Evolutionary conservation across 176 grass and related monocot species (phyloP), one percentile per base, ranked within the genome.

Genomic region (Carex parvula): DNA sequence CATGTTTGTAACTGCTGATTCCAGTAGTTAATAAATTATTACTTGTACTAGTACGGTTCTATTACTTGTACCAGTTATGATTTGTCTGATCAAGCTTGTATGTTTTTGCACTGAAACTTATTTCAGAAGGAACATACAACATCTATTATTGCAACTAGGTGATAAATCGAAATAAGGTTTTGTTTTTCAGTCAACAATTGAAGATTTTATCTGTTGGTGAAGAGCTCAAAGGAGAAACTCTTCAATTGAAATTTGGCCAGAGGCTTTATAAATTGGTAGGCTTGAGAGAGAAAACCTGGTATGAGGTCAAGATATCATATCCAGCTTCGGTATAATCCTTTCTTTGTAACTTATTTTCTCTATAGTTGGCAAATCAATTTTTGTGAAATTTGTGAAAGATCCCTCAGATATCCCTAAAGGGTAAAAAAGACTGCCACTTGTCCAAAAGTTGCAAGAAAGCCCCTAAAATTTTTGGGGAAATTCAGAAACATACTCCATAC

Each of bases 291-390:
- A 87, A 88, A 3, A 75, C 59, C 56, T 95, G 89, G 86, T 99
- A 94, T 84, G 96, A 99, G 90, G 86, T 95, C 89, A 95, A 94
- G 96, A 99, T 99, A 80, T 95, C 96, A 62, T 94, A 99, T 76
- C 96, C 93, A 50, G 88, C 91, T 71, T 94, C 91, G 17, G 96
- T 95, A 94, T 75, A 91, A 83, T 73, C 89, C 35, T 79, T 18
- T 60, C 48, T 14, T 26, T 71, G 7, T 64, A 16, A 53, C 29
- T 22, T 53, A 13, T 60, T 79, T 46, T 24, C 13, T 84, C 71
- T 30, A 30, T 61, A 50, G n/a, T 86, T 8, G 8, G 29, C 1
- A 11, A 61, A 50, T 18, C 35, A n/a, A 35, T 64, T 41, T 64
- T 57, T 83, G 4, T 58, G 16, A 17, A 80, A 46, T 20, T 46